These are phyloP conservation scores for Pythium aphanidermatum DNA, from an alignment of 352 stramenopile species.

Conservation along the genomic window DNA sequence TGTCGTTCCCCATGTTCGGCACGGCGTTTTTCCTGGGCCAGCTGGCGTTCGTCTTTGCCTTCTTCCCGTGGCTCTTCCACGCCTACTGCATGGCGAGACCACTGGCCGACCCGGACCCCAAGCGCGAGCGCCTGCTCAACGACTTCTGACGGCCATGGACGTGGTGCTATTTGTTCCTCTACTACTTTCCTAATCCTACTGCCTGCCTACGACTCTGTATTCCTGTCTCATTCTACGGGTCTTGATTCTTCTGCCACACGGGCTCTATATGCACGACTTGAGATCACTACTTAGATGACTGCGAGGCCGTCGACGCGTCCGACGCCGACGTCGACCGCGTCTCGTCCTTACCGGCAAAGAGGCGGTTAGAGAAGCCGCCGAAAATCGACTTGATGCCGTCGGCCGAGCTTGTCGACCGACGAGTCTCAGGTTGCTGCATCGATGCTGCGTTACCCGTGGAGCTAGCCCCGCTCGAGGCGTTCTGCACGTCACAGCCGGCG, in stretches of 20 bases:
- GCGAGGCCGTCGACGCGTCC: constrained; percentile 45
- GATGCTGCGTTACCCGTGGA: too few species aligned
- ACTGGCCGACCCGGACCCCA: constrained; percentile 57
- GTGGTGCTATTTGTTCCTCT: too few species aligned
- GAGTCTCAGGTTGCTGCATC: constrained; percentile 18
- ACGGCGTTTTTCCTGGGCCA: constrained; percentile 69
- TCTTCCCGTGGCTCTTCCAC: constrained; percentile 73
- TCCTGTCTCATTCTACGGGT: too few species aligned
- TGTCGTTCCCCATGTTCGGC: constrained; percentile 69
- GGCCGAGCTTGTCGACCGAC: constrained; percentile 26
- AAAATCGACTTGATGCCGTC: constrained; percentile 43
- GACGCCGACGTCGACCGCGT: constrained; percentile 54
- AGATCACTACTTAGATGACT: background rate
- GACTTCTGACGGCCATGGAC: constrained; percentile 34
- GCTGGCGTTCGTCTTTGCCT: constrained; percentile 60
- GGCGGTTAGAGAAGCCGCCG: constrained; percentile 57
- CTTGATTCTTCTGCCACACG: too few species aligned
- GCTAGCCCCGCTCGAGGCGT: too few species aligned
- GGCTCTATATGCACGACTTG: too few species aligned
- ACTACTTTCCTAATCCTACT: too few species aligned
- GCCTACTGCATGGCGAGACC: constrained; percentile 65
- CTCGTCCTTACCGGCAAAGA: constrained; percentile 50
- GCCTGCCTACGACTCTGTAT: too few species aligned
- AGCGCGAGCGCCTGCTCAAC: constrained; percentile 56
- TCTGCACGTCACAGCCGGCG: constrained; percentile 40